phyloP scores from a whole-genome alignment of 140 eudicot species.

The Cichorium intybus region DNA sequence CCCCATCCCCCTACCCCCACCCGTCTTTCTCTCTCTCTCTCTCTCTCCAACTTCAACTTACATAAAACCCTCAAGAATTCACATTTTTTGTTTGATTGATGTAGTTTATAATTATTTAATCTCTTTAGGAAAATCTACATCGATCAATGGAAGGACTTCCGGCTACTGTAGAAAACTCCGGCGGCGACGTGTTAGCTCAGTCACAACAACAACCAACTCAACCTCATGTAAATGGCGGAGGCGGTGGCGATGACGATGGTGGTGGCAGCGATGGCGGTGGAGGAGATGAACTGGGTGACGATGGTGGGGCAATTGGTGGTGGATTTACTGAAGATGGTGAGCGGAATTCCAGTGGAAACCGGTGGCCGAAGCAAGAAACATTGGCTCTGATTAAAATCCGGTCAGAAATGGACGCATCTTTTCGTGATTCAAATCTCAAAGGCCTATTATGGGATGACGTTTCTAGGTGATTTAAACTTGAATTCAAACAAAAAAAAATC shows the following conservation, averaged over 20 bases:
- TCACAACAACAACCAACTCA: slow-evolving; percentile 6
- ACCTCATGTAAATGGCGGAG: slow-evolving; percentile 21
- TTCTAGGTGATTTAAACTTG: slow-evolving; percentile 28
- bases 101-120: background rate
- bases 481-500: background rate
- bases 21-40: too few relatives aligned
- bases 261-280: too few relatives aligned
- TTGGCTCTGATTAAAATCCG: slow-evolving; percentile 41
- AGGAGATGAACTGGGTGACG: background rate
- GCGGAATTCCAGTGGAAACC: slow-evolving; percentile 35
- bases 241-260: too few relatives aligned
- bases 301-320: slow-evolving; percentile 1
- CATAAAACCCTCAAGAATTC: slow-evolving; percentile 25
- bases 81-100: slow-evolving; percentile 14
- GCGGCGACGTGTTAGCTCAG: background rate
- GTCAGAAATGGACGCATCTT: slow-evolving; percentile 47
- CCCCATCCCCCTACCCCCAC: too few relatives aligned
- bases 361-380: slow-evolving; percentile 40
- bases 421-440: slow-evolving; percentile 41
- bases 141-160: slow-evolving; percentile 23
- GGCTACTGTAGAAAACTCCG: slow-evolving; percentile 8
- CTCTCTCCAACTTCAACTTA: slow-evolving; percentile 29
- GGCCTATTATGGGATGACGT: slow-evolving; percentile 36
- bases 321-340: slow-evolving; percentile 20
- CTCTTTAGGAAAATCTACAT: background rate